phyloP scores from a whole-genome alignment of 2,329 filamentous ascomycete genomes.

The Plenodomus tracheiphilus region DNA sequence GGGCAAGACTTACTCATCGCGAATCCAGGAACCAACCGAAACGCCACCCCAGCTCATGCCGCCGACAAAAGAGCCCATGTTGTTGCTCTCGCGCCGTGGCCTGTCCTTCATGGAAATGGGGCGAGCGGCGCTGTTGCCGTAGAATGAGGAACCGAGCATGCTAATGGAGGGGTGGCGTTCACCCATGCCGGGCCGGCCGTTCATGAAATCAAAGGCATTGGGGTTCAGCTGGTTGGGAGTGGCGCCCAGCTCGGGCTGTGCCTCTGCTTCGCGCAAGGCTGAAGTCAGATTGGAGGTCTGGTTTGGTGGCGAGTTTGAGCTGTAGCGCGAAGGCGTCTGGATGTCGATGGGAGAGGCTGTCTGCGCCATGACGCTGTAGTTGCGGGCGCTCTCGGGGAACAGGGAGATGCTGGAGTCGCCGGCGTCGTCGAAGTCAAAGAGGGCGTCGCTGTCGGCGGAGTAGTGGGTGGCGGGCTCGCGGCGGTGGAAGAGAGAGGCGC shows the following conservation, averaged over 20 bases:
- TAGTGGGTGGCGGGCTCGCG: conserved; percentile 38
- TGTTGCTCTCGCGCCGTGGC: conserved; percentile 61
- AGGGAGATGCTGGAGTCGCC: conserved; percentile 47
- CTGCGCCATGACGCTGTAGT: conserved; percentile 51
- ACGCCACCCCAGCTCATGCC: conserved; percentile 98
- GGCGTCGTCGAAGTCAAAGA: conserved; percentile 47
- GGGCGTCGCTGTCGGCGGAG: conserved; percentile 29
- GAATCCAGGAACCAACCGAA: conserved; percentile 94
- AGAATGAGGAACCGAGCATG: conserved; percentile 53
- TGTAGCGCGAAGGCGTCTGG: conserved; percentile 56
- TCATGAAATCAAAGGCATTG: conserved; percentile 34
- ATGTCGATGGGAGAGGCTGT: conserved; percentile 63
- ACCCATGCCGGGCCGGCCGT: conserved; percentile 37
- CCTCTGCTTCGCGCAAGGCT: conserved; percentile 57
- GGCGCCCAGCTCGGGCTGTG: conserved; percentile 32
- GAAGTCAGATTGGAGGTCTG: conserved; percentile 67
- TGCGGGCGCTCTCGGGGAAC: conserved; percentile 40
- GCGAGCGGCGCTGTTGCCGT: conserved; percentile 58
- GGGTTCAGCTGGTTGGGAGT: conserved; percentile 50
- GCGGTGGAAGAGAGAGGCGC: conserved; percentile 40
- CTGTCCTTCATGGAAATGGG: conserved; percentile 64
- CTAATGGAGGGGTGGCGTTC: conserved; percentile 60
- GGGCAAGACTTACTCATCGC: conserved; percentile 82
- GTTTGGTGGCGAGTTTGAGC: conserved; percentile 62
- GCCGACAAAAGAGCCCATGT: conserved; percentile 65